phyloP scores from a whole-genome alignment of 208 protist genomes.

The Herpetomonas samuelpessoai region DNA sequence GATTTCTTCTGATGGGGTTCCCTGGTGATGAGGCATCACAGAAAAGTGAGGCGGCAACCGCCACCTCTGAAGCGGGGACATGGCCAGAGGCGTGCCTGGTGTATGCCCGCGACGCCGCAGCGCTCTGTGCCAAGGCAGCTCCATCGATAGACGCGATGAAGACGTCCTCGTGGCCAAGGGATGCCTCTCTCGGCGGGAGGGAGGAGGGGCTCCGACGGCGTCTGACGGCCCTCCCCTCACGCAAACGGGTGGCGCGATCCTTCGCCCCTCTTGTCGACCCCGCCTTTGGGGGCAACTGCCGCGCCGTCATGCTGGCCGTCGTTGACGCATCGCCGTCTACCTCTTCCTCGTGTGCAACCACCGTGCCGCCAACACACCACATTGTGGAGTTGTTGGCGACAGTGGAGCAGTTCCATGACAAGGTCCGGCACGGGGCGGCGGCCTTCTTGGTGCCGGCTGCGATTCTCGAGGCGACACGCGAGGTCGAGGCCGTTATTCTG shows the following conservation, averaged over 20 bases:
- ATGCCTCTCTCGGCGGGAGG: too few relatives aligned
- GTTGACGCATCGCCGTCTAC: too few relatives aligned
- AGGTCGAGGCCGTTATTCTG: background rate
- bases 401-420: too few relatives aligned
- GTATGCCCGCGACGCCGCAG: background rate
- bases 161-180: too few relatives aligned
- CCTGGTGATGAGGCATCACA: background rate
- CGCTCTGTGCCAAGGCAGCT: background rate
- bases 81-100: background rate
- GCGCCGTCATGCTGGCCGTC: slow-evolving; percentile 22
- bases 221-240: background rate
- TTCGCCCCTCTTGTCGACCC: slow-evolving; percentile 32
- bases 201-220: too few relatives aligned
- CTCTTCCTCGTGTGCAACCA: too few relatives aligned
- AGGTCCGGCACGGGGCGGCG: background rate
- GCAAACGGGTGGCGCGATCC: background rate
- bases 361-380: too few relatives aligned
- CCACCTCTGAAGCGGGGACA: background rate
- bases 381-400: too few relatives aligned
- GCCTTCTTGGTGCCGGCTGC: background rate
- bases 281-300: slow-evolving; percentile 65
- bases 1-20: slow-evolving; percentile 24
- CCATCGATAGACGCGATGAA: background rate
- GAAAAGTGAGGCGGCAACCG: background rate
- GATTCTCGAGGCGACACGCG: background rate